Base-by-base conservation (phyloP, 1,284 basidiomycete genomes). In the Rhodotorula sp. region DNA sequence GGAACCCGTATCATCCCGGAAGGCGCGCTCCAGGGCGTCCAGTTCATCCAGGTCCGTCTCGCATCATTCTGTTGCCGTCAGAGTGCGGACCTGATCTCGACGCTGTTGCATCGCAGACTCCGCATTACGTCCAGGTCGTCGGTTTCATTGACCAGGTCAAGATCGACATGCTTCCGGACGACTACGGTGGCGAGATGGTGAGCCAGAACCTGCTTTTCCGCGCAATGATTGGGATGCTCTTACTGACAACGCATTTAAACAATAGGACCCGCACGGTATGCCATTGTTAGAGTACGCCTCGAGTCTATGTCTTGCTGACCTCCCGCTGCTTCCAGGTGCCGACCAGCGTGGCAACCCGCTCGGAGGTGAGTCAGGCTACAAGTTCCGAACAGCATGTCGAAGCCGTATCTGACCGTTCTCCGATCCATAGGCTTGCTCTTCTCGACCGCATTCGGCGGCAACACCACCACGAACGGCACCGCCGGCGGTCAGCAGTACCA, bases 121-220 rank as follows among this genome's bases (percentile, higher is more conserved):
- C 84, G 18, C 84, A 87, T 75, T 91, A 90, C 78, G 82, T 89
- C 52, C 87, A 89, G 56, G 82, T 88, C 67, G 82, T 84, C 54
- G 89, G 87, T 21, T 85, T 84, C 81, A 83, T 90, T 72, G 83
- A 90, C 78, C 88, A 90, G 81, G 82, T 81, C 19, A 72, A 81
- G 71, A 80, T 90, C 77, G 86, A 89, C 81, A 80, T 90, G 45
- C 67, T 79, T 15, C 45, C 79, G 0, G 81, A 76, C n/a, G 90
- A 91, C 77, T 85, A 78, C 31, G 90, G 90, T 78, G 89, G 89
- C 43, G 80, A 81, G 71, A 71, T 78, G 70, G 70, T 68, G 31
- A 19, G 66, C 3, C 10, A 14, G 12, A 12, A 43, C 38, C 38
- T 12, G 38, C 2, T 12, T 43, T 28, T 28, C 3, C 28, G 28